Evolutionary conservation across 345 rosid species (phyloP).

Genomic region (Microthlaspi erraticum): DNA sequence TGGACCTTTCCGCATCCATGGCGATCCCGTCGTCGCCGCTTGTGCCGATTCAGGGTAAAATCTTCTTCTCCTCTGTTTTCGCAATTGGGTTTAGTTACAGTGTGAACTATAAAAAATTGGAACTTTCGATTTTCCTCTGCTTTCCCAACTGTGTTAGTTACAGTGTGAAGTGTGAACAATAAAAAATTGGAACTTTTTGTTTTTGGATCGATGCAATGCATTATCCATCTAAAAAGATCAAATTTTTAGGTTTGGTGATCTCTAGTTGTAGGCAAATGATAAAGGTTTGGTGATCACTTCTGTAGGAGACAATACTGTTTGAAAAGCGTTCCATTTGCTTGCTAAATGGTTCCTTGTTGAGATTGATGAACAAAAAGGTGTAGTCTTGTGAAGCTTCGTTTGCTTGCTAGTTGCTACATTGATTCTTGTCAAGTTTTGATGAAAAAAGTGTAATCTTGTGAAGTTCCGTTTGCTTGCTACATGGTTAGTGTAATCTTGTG

Average conservation of each 20-base stretch:
- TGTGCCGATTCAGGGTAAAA: slow-evolving; percentile 72
- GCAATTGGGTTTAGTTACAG: not conserved
- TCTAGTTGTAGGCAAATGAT: not conserved
- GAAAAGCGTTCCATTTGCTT: too few species aligned
- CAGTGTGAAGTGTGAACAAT: not conserved
- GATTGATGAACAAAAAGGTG: not conserved
- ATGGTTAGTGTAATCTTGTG: slow-evolving; percentile 2
- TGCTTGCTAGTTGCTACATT: not conserved
- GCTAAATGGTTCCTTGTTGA: too few species aligned
- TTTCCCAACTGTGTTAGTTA: not conserved
- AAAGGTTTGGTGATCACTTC: too few species aligned
- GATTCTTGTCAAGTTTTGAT: not conserved
- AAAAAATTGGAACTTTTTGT: slow-evolving; percentile 6
- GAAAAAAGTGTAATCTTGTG: slow-evolving; percentile 14
- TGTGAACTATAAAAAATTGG: not conserved
- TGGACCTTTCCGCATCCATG: slow-evolving; percentile 81
- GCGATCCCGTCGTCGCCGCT: slow-evolving; percentile 85
- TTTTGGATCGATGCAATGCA: not conserved
- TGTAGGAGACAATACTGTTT: not conserved
- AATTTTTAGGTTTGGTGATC: slow-evolving; percentile 1
- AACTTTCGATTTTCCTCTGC: not conserved
- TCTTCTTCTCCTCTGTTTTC: slow-evolving; percentile 4
- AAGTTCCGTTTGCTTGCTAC: not conserved
- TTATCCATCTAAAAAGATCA: not conserved
- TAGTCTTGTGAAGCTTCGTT: not conserved